These are phyloP conservation scores for Rhizopogon vinicolor DNA, from an alignment of 768 basidiomycete genomes.

Conservation along the genomic window DNA sequence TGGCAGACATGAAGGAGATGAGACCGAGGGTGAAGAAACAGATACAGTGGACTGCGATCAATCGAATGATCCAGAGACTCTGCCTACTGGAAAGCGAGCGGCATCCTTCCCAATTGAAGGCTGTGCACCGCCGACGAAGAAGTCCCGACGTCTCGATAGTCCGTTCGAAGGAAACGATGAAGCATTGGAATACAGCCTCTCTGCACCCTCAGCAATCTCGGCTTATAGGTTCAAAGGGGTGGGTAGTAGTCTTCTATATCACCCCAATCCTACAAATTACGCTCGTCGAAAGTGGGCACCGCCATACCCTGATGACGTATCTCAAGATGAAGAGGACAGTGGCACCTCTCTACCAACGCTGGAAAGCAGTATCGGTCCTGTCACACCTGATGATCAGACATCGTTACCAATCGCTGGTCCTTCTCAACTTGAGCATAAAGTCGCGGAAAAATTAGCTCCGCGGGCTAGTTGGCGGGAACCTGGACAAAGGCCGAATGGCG, in stretches of 20 bases:
- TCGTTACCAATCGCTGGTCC: conserved; percentile 36
- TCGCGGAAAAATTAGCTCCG: background rate
- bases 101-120: conserved; percentile 17
- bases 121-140: conserved; percentile 23
- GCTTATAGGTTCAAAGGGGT: conserved; percentile 25
- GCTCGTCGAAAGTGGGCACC: conserved; percentile 56
- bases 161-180: conserved; percentile 22
- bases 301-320: conserved; percentile 31
- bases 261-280: conserved; percentile 58
- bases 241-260: conserved; percentile 46
- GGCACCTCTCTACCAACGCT: conserved; percentile 28
- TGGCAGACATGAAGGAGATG: conserved; percentile 8
- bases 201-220: conserved; percentile 19
- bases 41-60: conserved; percentile 10
- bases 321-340: conserved; percentile 25
- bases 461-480: background rate
- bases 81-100: conserved; percentile 19
- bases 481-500: conserved; percentile 23
- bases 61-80: conserved; percentile 7
- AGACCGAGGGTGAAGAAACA: conserved; percentile 15
- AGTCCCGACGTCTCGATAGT: conserved; percentile 13
- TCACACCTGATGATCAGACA: conserved; percentile 52
- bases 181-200: conserved; percentile 16
- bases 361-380: conserved; percentile 47
- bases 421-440: conserved; percentile 13